Evolutionary conservation across 495 filamentous ascomycete genomes (phyloP), one percentile per base, ranked within the genome.

Genomic region (Hypoxylon crocopeplum): DNA sequence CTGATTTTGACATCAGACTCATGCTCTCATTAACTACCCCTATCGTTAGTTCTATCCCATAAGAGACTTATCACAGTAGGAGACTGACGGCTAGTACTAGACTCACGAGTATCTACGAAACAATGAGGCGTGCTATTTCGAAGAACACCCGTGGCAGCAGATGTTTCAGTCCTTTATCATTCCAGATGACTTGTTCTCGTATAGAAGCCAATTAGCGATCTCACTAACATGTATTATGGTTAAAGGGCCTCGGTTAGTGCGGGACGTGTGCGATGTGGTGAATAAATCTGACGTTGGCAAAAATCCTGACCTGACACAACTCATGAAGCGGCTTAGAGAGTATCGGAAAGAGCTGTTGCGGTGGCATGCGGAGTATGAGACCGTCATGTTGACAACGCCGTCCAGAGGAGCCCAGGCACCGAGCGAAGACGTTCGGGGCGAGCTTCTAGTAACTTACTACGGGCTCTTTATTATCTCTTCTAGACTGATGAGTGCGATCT

Each of bases 371-470:
- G 34, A 38, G 5, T 38, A 38, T 10, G 10, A 38, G 3, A 16
- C 15, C 5, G 10, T 19, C 34, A 13, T 13, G 16, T 38, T 19
- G 15, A 38, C 34, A 13, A 19, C 34, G 15, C 34, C 34, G 10
- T 13, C 3, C 2, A 10, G 30, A 24, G 20, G 24, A 4, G 21
- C 17, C 1, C 44, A 4, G 17, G 30, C 27, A 5, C 44, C 44
- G n/a, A 47, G 16, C 13, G 44, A 47, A 47, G 44, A 47, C 21
- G 25, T 47, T 10, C 29, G 29, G 4, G 22, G 19, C 16, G 44
- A 34, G 15, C 44, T 47, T 22, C 19, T 47, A 10, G 29, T 29
- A 34, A 47, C 44, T 21, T 47, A 10, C n/a, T 34, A 47, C 17
- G 29, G 15, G 6, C 44, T 47, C 17, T n/a, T 47, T 7, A 34